These are phyloP conservation scores for Yarrowia osloensis DNA, from an alignment of 805 yeast species.

Conservation along the genomic window DNA sequence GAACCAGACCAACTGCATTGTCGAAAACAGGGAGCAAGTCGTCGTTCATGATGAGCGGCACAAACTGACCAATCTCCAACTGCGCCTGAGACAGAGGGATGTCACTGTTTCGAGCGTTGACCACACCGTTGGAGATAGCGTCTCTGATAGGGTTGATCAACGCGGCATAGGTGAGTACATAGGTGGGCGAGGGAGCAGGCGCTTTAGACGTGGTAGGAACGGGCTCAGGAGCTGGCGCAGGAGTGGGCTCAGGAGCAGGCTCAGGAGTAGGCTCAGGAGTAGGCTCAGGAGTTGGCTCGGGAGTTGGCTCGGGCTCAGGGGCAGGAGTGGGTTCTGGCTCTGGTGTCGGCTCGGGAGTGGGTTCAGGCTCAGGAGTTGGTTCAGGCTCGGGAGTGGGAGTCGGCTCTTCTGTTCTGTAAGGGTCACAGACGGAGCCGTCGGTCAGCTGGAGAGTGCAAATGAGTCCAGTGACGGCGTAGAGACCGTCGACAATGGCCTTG, in stretches of 20 bases:
- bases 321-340: not conserved
- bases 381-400: not conserved
- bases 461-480: not conserved
- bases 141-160: not conserved
- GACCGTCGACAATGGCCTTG: not conserved
- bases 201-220: not conserved
- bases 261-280: not conserved
- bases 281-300: not conserved
- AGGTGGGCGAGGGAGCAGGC: not conserved
- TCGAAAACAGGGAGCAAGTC: not conserved
- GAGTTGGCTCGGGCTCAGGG: not conserved
- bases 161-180: not conserved
- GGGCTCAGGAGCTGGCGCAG: not conserved
- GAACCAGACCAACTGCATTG: not conserved
- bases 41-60: not conserved
- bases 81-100: not conserved
- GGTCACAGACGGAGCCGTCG: not conserved
- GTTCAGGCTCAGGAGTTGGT: not conserved
- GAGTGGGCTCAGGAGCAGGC: not conserved
- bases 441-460: not conserved
- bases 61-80: not conserved
- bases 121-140: not conserved
- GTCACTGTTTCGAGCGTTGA: not conserved
- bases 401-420: not conserved
- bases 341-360: not conserved